phyloP scores from a whole-genome alignment of 306 rosid genomes.

The Chamaecrista fasciculata region DNA sequence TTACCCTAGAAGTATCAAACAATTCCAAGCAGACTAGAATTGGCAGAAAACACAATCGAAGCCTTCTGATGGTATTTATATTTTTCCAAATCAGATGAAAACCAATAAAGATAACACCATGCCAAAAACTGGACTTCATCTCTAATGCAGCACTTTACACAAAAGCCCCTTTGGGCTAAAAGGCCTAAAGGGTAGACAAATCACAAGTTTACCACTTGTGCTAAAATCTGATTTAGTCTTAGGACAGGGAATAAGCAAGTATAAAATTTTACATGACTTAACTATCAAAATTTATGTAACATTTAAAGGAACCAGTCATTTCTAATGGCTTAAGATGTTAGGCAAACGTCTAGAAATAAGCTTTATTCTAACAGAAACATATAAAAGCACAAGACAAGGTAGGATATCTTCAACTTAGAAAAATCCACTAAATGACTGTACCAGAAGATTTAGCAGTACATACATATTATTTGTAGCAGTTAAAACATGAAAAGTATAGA shows the following conservation, averaged over 20 bases:
- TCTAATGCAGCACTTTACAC: neutral
- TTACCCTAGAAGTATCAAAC: conserved; percentile 10
- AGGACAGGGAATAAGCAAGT: conserved; percentile 3
- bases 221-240: neutral
- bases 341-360: neutral
- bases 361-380: neutral
- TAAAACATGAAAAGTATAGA: neutral
- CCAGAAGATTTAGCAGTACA: neutral
- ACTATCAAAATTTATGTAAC: neutral
- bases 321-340: neutral
- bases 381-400: neutral
- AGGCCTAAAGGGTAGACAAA: conserved; percentile 4
- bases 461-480: neutral
- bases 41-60: neutral
- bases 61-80: neutral
- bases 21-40: neutral
- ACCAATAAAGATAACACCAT: neutral
- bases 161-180: neutral
- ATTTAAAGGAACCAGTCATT: neutral
- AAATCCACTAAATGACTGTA: neutral
- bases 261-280: conserved; percentile 7
- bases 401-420: neutral
- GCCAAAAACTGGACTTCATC: neutral
- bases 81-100: neutral
- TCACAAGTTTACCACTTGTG: neutral